These are phyloP conservation scores for Trichoderma arundinaceum DNA, from an alignment of 2,329 filamentous ascomycete genomes.

Conservation along the genomic window DNA sequence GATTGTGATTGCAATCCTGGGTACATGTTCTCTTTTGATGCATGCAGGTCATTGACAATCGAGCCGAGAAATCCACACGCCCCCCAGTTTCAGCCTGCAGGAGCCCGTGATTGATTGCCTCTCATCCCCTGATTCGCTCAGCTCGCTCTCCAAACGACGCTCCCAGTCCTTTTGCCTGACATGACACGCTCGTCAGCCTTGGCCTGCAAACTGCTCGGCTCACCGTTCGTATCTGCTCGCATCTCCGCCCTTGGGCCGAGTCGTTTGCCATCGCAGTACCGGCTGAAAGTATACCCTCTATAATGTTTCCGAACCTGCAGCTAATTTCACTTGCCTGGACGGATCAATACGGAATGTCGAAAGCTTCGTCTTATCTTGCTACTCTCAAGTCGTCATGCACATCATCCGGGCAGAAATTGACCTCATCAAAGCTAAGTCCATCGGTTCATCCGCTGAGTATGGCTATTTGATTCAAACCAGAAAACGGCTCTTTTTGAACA, in stretches of 20 bases:
- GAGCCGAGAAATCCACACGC: not conserved
- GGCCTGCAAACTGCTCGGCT: constrained; percentile 21
- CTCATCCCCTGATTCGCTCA: constrained; percentile 20
- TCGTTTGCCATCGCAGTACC: not conserved
- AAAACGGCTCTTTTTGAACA: not conserved
- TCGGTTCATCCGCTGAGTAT: constrained; percentile 4
- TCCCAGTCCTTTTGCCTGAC: not conserved
- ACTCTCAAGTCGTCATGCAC: not conserved
- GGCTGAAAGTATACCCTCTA: constrained; percentile 23
- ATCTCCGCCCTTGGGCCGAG: constrained; percentile 17
- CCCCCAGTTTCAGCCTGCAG: not conserved
- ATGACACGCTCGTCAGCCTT: not conserved
- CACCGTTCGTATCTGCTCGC: constrained; percentile 25
- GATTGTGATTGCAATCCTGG: not conserved
- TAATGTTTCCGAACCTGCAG: not conserved
- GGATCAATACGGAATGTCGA: constrained; percentile 22
- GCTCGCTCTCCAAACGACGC: not conserved
- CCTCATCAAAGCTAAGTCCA: constrained; percentile 9
- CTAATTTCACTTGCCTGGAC: not conserved
- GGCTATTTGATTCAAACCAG: constrained; percentile 20
- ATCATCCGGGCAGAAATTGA: not conserved
- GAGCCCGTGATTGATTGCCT: constrained; percentile 15
- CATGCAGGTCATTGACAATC: constrained; percentile 19
- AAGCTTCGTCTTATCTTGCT: constrained; percentile 1
- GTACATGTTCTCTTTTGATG: not conserved